Base-by-base conservation (phyloP, 2,329 filamentous ascomycete genomes). In the Colletotrichum sidae region DNA sequence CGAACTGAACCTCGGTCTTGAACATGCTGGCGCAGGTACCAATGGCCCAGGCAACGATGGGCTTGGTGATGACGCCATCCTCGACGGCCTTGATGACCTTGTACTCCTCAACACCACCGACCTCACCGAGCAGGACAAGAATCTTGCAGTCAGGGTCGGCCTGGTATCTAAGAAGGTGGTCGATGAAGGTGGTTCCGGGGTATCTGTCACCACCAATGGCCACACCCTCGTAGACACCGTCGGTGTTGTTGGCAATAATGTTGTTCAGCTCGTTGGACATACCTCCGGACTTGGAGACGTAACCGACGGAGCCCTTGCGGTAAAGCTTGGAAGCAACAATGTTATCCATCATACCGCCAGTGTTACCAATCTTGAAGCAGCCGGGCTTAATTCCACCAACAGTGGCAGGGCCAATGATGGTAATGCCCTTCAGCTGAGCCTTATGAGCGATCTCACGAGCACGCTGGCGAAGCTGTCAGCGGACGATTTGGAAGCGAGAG, bases 191-290 rank as follows among this genome's bases (percentile, higher is more conserved):
- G 77, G 96, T 99, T 78, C 96, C 95, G 69, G 96, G 96, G 81
- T 99, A 99, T 81, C 96, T 89, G 83, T 99, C 96, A 90, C 96
- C 96, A 84, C 96, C 96, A 83, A 99, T 99, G 79, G 96, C 96
- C 76, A 99, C 92, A 90, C 96, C 96, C 88, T 99, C 96, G 81
- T 97, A 95, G 62, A 99, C 96, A 88, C 96, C 96, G 79, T 99
- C 94, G 75, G 96, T 97, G 81, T 88, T 97, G 80, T 97, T 92
- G 65, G 94, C 88, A 76, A 99, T 92, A 81, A 99, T 98, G 90
- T 99, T 99, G 92, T 99, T 99, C 77, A 99, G 85, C 87, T 99
- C 96, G 88, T 99, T 99, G 82, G 96, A 98, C 96, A 99, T 99
- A 84, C 96, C 96, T 79, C 96, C 96, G 65, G 96, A 99, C 88